These are phyloP conservation scores for Pythium brachiatum DNA, from an alignment of 352 stramenopile genomes.

Conservation along the genomic window DNA sequence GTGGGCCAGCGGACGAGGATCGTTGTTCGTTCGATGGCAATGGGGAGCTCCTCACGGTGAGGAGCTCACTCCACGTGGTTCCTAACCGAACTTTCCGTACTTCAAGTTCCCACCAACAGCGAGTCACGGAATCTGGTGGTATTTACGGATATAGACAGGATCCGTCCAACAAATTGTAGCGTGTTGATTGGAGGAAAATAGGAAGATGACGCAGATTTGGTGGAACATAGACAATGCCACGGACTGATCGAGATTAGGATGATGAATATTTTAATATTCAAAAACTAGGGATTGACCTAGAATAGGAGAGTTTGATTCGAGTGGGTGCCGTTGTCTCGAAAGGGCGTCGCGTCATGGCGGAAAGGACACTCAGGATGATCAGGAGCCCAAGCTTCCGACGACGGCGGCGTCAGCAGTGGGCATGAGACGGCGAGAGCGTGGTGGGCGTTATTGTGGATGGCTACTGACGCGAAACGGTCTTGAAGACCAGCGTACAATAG, in stretches of 20 bases:
- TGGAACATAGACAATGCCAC: no score
- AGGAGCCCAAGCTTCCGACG: background rate
- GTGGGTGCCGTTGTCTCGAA: background rate
- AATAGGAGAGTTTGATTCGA: no score
- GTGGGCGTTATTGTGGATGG: background rate
- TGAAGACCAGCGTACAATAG: background rate
- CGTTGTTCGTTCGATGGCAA: no score
- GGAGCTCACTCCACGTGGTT: no score
- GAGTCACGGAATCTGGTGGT: background rate
- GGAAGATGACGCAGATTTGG: background rate
- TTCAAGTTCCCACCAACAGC: slow-evolving; percentile 2
- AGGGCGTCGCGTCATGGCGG: background rate
- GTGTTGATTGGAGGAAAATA: background rate
- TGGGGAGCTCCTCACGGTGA: no score
- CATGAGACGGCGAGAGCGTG: background rate
- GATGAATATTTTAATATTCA: background rate
- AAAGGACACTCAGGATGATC: background rate
- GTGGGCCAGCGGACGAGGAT: no score
- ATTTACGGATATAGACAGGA: background rate
- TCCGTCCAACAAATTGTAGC: background rate
- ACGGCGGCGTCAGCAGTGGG: background rate
- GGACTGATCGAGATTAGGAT: background rate
- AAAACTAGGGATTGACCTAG: background rate
- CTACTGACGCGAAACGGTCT: background rate
- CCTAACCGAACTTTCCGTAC: no score